Base-by-base conservation (phyloP, 192 early-diverging fungal species). In the Jimgerdemannia flammicorona region DNA sequence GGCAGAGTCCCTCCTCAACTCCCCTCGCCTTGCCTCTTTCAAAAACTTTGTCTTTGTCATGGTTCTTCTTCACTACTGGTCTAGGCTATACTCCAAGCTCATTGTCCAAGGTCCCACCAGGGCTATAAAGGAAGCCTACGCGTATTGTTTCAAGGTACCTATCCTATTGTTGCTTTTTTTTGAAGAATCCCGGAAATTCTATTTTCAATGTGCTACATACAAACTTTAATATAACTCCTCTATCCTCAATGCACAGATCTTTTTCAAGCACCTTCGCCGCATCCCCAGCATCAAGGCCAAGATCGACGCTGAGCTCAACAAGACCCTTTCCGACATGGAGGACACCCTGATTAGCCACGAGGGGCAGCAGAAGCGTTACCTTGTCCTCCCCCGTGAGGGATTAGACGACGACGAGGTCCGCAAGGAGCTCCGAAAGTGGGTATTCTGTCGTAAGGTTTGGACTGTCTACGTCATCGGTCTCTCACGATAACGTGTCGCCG, bases 281-380 rank as follows among this genome's bases (percentile, higher is more conserved):
- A 17, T 88, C 3, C 87, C 87, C 7, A 78, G 79, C 39, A 86
- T 93, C 0, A 87, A 91, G 78, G 74, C 80, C 3, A 86, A 90
- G 39, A 87, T 99, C 71, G 84, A 94, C 71, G 81, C 80, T 4
- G 92, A 96, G 78, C 87, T 99, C 67, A 87, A 83, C 76, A 96
- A 94, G 85, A 85, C 86, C 18, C 84, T 96, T 70, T 84, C 82
- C 69, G 90, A 91, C n/a, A 92, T 99, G 66, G 92, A 97, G 75
- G 86, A 93, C 43, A 89, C 89, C 77, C 90, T 97, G 77, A 83
- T 87, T 43, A 80, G 85, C 7, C 84, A 90, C 72, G 83, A 91
- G 7, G 90, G 85, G 2, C 89, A 89, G 43, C 85, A 87, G 70
- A 77, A 87, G 14, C 85, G 90, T 74, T 93, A 93, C 79, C 80